These are phyloP conservation scores for Dothistroma septosporum DNA, from an alignment of 2,329 filamentous ascomycete species.

Conservation along the genomic window DNA sequence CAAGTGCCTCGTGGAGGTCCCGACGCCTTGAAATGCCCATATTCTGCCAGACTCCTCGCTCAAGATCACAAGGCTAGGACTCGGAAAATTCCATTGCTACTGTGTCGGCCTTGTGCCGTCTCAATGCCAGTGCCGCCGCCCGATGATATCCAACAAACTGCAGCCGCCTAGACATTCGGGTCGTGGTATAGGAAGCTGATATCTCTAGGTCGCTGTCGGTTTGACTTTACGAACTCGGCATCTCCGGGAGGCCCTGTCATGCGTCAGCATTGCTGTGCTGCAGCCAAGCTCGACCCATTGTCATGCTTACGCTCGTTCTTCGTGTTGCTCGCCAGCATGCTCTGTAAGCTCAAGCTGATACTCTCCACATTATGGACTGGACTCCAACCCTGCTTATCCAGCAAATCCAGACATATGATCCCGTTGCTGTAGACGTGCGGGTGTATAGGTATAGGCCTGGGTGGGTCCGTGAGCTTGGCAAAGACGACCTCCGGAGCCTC, in stretches of 20 bases:
- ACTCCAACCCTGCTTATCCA: conserved; percentile 85
- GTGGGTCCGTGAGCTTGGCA: conserved; percentile 52
- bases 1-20: neutral
- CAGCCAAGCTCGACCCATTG: neutral
- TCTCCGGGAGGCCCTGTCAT: conserved; percentile 67
- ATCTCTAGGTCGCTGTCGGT: conserved; percentile 74
- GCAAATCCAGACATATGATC: conserved; percentile 93
- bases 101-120: neutral
- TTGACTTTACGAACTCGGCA: conserved; percentile 78
- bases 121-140: neutral
- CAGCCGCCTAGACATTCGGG: conserved; percentile 51
- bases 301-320: conserved; percentile 68
- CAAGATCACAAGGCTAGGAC: neutral
- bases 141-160: neutral
- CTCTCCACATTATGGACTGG: conserved; percentile 97
- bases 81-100: neutral
- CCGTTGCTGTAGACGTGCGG: conserved; percentile 98
- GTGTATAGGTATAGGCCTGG: conserved; percentile 76
- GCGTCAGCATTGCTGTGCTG: conserved; percentile 5
- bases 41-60: neutral
- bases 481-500: conserved; percentile 96
- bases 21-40: neutral
- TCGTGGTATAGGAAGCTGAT: conserved; percentile 95
- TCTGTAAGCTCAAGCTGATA: conserved; percentile 94
- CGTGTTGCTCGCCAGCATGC: conserved; percentile 93